Conservation (phyloP, 2,329 filamentous ascomycete genomes). For the Eurotiales sp. region DNA sequence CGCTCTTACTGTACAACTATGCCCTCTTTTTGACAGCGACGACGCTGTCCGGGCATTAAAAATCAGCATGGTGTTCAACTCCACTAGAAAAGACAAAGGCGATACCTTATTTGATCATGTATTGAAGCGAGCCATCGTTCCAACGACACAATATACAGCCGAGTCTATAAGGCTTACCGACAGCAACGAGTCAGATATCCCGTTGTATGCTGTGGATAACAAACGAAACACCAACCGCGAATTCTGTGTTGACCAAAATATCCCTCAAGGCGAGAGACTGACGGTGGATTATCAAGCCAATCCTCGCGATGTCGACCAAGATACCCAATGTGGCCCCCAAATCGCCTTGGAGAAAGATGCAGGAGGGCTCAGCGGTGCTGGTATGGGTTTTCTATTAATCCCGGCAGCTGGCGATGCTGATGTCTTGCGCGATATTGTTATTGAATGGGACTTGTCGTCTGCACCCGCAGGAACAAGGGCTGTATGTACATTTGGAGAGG, state of each 20-base stretch:
- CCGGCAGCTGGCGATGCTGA: neutral
- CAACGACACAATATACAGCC: neutral
- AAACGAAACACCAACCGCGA: slow-evolving; percentile 1
- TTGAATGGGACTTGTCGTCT: slow-evolving; percentile 6
- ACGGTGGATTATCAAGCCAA: neutral
- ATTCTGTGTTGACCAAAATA: neutral
- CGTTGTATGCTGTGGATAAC: neutral
- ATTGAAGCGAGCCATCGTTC: neutral
- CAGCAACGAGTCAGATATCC: neutral
- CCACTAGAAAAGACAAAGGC: neutral
- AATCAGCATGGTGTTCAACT: slow-evolving; percentile 1
- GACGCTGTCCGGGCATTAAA: neutral
- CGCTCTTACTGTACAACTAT: neutral
- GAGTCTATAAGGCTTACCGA: neutral
- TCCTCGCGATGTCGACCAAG: neutral
- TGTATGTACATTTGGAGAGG: slow-evolving; percentile 5
- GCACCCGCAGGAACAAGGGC: neutral
- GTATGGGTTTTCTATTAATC: neutral
- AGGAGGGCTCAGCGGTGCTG: slow-evolving; percentile 1
- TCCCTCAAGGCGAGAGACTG: neutral
- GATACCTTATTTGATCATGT: neutral
- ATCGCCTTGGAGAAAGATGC: neutral
- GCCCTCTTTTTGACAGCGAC: neutral
- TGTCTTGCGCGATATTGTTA: neutral
- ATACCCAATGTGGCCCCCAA: neutral